Evolutionary conservation across 2,329 filamentous ascomycete genomes (phyloP), one percentile per base, ranked within the genome.

Genomic region (Ascochyta koolunga): DNA sequence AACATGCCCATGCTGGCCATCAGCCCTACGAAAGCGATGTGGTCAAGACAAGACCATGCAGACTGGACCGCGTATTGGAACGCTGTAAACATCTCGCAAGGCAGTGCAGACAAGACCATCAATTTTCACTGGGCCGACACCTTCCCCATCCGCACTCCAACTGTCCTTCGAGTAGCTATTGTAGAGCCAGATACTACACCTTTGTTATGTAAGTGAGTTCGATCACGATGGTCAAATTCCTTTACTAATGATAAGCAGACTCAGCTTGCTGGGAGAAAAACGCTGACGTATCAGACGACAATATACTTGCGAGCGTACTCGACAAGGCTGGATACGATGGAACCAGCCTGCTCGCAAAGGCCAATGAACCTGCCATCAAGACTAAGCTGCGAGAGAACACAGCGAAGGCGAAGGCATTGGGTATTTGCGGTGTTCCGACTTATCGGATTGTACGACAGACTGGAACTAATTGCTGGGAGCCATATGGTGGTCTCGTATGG

Each of bases 11-110:
- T 63, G 56, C 38, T 54, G 2, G 65, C 67, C 6, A 39, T 67
- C 0, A 71, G 66, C 11, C 39, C 49, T 21, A 36, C 61, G 6
- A 73, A 74, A 53, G 61, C 65, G 8, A 24, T 50, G 2, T 73
- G 67, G 64, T 56, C 61, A 19, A 56, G 58, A 22, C 68, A 68
- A 21, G 71, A 74, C 39, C 68, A 72, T 24, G 61, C 58, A 3
- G 70, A 73, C 35, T 74, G 70, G 71, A 59, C 62, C 1, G 55
- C 51, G 10, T 73, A 59, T 29, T 73, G 70, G 71, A 74, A 73
- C 27, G 62, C 70, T 1, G 56, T 73, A 16, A 68, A 67, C 44
- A 42, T 35, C 6, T 70, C 72, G 18, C 64, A 70, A 46, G 67
- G 65, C 3, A 43, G 51, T 16, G 51, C 35, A 15, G 64, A 70